Evolutionary conservation across 129 eudicot genomes (phyloP), one percentile per base, ranked within the genome.

Genomic region (Smallanthus sonchifolius): DNA sequence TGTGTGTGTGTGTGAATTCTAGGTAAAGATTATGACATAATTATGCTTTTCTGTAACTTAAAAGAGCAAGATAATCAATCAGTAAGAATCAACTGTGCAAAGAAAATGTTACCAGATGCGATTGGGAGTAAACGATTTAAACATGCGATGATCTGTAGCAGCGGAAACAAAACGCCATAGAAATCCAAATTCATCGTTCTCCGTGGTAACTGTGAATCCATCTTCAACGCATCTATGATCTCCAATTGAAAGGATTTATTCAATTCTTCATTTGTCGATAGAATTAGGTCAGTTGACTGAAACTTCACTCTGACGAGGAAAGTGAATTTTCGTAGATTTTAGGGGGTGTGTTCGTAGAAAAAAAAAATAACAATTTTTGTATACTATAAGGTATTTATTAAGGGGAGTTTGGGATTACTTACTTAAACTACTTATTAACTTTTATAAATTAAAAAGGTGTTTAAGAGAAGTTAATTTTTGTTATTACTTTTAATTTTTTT

Each of bases 101-200:
- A 54, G 69, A 35, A 19, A 13, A n/a, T n/a, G 39, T 51, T 79
- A 86, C 91, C 91, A 72, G 79, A 83, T 19, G 84, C 82, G 65
- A 72, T 70, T 24, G 77, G 78, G 56, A 79, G 83, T 35, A 82
- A 69, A 69, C 75, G 75, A 77, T 81, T 67, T 48, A 80, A 71
- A 52, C 80, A 70, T 34, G 84, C 65, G 34, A 78, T 43, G 77
- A 80, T 65, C 73, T 83, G 84, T 52, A 78, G 75, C 52, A 83
- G 80, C 30, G 83, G 78, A 60, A 86, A 79, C 43, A 78, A 66
- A 61, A 83, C 59, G 81, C 82, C 36, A 72, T 5, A 71, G 66
- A 16, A 67, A 37, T 72, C 74, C 63, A 69, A 68, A 35, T 66
- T 77, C 73, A 81, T 83, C 49, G 63, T 70, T 81, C 79, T 72